Evolutionary conservation across 176 grass and related monocot species (phyloP).

Genomic region (Cenchrus americanus): DNA sequence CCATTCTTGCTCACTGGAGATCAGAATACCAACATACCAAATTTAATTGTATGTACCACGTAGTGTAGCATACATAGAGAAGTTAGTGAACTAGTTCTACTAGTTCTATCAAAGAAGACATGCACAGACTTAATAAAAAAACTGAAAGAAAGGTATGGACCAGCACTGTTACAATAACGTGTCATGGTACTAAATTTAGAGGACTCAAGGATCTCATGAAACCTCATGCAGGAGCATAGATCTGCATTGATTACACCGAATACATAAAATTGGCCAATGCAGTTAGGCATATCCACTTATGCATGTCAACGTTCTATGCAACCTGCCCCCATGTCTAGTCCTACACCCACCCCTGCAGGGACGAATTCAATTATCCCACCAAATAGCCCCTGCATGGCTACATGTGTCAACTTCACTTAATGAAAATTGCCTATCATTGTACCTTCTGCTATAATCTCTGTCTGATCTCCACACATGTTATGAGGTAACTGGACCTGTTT

Average conservation of each 20-base stretch:
- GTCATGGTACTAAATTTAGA: not conserved
- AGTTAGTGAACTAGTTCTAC: slow-evolving; percentile 15
- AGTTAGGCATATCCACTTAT: slow-evolving; percentile 21
- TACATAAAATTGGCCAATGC: slow-evolving; percentile 35
- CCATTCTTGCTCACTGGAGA: slow-evolving; percentile 13
- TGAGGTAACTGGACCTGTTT: slow-evolving; percentile 10
- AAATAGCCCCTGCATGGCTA: slow-evolving; percentile 23
- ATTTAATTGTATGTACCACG: not conserved
- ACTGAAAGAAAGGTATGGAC: slow-evolving; percentile 11
- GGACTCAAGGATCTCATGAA: slow-evolving; percentile 14
- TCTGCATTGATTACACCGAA: slow-evolving; percentile 42
- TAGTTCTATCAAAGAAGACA: slow-evolving; percentile 8
- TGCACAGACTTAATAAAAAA: not conserved
- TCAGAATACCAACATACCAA: not conserved
- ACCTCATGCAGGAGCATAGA: slow-evolving; percentile 33
- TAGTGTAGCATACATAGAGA: slow-evolving; percentile 3
- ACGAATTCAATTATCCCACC: slow-evolving; percentile 34
- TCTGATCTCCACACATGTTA: not conserved
- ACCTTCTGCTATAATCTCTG: slow-evolving; percentile 28
- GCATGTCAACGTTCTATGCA: slow-evolving; percentile 33
- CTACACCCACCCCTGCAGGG: slow-evolving; percentile 13
- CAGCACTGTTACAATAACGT: slow-evolving; percentile 34
- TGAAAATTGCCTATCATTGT: slow-evolving; percentile 16
- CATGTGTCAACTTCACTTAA: slow-evolving; percentile 32
- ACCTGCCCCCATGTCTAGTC: slow-evolving; percentile 21